Percentiles rank a stretch among this genome's conserved stretches.
Conservation (phyloP, 305 asterid genomes). For the Andrographis paniculata region DNA sequence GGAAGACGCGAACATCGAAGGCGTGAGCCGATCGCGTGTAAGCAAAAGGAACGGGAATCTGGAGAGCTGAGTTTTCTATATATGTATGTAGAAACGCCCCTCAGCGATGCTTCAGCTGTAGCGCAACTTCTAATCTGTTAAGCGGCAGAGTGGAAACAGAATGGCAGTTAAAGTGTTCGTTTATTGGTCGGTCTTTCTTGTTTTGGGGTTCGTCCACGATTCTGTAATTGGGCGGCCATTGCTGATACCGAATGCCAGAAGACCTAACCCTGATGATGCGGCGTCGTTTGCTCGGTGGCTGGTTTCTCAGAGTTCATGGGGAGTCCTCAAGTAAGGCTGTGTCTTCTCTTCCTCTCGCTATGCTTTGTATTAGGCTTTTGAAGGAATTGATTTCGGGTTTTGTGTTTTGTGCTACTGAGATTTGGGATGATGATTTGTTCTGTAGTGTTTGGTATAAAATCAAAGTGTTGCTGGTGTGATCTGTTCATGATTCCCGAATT, state of each 20-base stretch:
- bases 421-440: no score
- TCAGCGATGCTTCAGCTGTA: no score
- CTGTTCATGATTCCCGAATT: no score
- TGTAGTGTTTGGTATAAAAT: no score
- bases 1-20: no score
- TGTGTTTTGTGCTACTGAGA: no score
- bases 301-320: conserved; percentile 86
- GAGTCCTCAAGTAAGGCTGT: conserved; percentile 63
- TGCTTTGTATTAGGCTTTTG: neutral
- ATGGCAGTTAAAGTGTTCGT: conserved; percentile 22
- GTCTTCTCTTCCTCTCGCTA: neutral
- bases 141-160: no score
- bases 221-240: conserved; percentile 44
- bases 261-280: conserved; percentile 63
- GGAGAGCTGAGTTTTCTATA: no score
- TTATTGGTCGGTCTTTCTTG: conserved; percentile 11
- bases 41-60: no score
- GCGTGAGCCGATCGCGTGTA: no score
- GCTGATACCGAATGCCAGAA: conserved; percentile 15
- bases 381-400: neutral
- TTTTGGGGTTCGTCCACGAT: conserved; percentile 23
- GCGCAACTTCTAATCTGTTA: no score
- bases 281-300: conserved; percentile 81
- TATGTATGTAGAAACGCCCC: neutral
- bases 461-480: no score